Base-by-base conservation (phyloP, 495 filamentous ascomycete species). In the Hypoxylon cercidicola region DNA sequence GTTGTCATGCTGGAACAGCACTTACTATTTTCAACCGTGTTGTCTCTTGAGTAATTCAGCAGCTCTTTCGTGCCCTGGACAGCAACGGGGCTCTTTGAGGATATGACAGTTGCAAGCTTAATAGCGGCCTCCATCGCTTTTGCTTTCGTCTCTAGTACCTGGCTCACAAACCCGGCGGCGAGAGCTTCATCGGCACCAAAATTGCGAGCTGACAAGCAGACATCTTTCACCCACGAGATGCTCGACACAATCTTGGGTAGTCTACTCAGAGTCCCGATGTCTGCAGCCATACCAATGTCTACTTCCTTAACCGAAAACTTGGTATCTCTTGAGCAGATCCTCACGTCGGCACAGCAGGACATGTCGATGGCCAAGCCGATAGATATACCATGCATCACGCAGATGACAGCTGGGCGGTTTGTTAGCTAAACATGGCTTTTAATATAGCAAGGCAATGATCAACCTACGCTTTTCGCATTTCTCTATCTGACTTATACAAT, bases 1-100 rank as follows among this genome's bases (percentile, higher is more conserved):
- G 10, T 43, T 28, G 49, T 30, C 57, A 21, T 21, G 30, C 57
- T 15, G 16, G 49, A 43, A 44, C 15, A 54, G 34, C 9, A 82
- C 85, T 60, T 76, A 90, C 87, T 93, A 69, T 96, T 92, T 52
- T 83, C 84, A 10, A 96, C 87, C 0, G 83, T 79, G 71, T 91
- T 84, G 76, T 96, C 94, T 68, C 93, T 81, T 41, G 88, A 89
- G 70, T 87, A 93, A 76, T 98, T 97, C 74, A 99, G 72, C 49
- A 98, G 71, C 75, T 96, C 90, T 81, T 99, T 99, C 18, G 95
- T 98, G 3, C 93, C 90, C 78, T 94, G 88, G 62, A 96, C 91
- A 0, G 93, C 95, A 19, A 99, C 87, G 0, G 95, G 95, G 69
- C 91, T 96, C 84, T 98, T 97, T 4, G 71, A 76, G 34, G 90